Conservation (phyloP, 1,284 basidiomycete species). For the Testicularia cyperi region DNA sequence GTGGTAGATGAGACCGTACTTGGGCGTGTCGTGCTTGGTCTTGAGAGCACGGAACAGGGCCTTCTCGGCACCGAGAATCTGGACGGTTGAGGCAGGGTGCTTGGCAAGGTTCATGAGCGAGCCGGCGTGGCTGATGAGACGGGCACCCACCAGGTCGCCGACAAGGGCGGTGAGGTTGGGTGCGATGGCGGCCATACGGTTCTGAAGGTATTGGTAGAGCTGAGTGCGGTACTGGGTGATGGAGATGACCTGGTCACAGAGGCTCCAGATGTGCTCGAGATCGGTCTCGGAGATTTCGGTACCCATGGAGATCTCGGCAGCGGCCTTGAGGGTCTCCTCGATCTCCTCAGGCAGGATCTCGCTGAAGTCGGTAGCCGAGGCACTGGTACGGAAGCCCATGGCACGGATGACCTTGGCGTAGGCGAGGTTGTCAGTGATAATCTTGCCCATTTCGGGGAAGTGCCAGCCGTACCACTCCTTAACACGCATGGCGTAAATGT, state of each 20-base stretch:
- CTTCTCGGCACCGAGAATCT: conserved; percentile 98
- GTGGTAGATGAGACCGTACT: conserved; percentile 96
- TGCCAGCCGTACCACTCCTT: conserved; percentile 99
- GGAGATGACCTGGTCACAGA: conserved; percentile 95
- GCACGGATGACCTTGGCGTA: conserved; percentile 73
- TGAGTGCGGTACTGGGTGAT: conserved; percentile 91
- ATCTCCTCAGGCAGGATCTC: conserved; percentile 83
- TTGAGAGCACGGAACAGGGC: conserved; percentile 96
- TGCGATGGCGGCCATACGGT: conserved; percentile 95
- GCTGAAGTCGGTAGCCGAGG: conserved; percentile 79
- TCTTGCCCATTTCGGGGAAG: conserved; percentile 99
- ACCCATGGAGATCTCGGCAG: conserved; percentile 92
- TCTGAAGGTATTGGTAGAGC: conserved; percentile 89
- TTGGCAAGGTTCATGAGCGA: conserved; percentile 91
- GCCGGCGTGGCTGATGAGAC: conserved; percentile 94
- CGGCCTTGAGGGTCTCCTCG: conserved; percentile 84
- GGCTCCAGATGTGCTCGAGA: conserved; percentile 87
- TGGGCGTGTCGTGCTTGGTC: conserved; percentile 98
- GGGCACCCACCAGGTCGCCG: conserved; percentile 92
- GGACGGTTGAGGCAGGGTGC: conserved; percentile 95
- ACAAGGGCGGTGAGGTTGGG: conserved; percentile 94
- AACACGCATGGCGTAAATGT: conserved; percentile 98
- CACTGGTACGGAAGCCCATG: conserved; percentile 74
- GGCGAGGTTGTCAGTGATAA: conserved; percentile 92
- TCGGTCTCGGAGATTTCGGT: conserved; percentile 96